These are phyloP conservation scores for Articulospora tetracladia DNA, from an alignment of 495 filamentous ascomycete genomes.

Conservation along the genomic window DNA sequence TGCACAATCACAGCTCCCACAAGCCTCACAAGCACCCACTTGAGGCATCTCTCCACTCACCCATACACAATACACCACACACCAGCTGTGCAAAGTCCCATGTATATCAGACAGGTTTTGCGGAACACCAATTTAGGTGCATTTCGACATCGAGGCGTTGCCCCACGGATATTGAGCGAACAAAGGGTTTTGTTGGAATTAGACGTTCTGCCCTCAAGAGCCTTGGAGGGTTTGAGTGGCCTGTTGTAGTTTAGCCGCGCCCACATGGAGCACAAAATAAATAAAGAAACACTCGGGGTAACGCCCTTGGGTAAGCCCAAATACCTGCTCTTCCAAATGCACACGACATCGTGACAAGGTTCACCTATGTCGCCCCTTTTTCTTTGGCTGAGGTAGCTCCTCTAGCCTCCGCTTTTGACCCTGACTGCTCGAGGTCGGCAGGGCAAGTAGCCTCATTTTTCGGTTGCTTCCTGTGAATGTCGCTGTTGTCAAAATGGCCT, in stretches of 20 bases:
- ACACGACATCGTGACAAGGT: neutral
- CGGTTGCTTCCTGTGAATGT: slow-evolving; percentile 25
- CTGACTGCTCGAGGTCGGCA: slow-evolving; percentile 26
- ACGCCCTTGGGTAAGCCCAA: neutral
- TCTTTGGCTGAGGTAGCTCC: slow-evolving; percentile 20
- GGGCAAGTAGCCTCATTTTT: slow-evolving; percentile 21
- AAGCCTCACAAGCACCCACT: slow-evolving; percentile 26
- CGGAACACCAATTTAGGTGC: slow-evolving; percentile 7
- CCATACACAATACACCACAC: neutral
- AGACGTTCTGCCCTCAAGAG: slow-evolving; percentile 31
- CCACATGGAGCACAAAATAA: slow-evolving; percentile 25
- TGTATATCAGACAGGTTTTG: slow-evolving; percentile 13
- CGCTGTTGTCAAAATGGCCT: slow-evolving; percentile 32
- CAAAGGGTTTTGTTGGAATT: slow-evolving; percentile 25
- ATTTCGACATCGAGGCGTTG: slow-evolving; percentile 20
- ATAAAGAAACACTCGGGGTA: slow-evolving; percentile 14
- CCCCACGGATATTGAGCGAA: slow-evolving; percentile 16
- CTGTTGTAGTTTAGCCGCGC: slow-evolving; percentile 36
- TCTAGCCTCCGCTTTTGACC: slow-evolving; percentile 32
- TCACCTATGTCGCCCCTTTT: slow-evolving; percentile 3
- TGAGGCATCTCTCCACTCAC: slow-evolving; percentile 2
- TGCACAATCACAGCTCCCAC: slow-evolving; percentile 38
- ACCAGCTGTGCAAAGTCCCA: neutral
- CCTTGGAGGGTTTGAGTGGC: slow-evolving; percentile 23
- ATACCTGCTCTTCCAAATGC: neutral